Base-by-base conservation (phyloP, 2,329 filamentous ascomycete genomes). In the Pseudogymnoascus sp. region DNA sequence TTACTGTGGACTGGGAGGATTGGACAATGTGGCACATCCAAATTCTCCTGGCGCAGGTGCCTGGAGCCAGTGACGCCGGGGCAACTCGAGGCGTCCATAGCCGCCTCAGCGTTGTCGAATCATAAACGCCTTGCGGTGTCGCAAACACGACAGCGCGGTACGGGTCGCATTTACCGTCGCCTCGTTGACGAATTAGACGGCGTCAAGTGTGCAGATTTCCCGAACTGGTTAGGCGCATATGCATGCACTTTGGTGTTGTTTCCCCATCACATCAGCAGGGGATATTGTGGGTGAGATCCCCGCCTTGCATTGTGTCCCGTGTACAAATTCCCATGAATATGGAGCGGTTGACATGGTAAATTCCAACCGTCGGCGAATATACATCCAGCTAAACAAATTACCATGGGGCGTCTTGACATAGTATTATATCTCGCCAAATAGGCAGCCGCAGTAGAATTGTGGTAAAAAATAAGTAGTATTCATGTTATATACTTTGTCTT, bases 41-140 rank as follows among this genome's bases (percentile, higher is more conserved):
- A 34, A 34, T 25, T 56, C 16, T 56, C 25, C 28, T 11, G 9
- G 49, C 49, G 25, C 49, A 56, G 49, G 49, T 56, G 49, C 49
- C 49, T 56, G 49, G 28, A 56, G 28, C 49, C 49, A 56, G 49
- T 36, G 16, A 56, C 49, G 49, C 49, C 28, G 28, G 28, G 49
- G 49, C 11, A 21, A 6, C 28, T 36, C 9, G 28, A 36, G 49
- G 49, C 49, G 49, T 56, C 49, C 49, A 34, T 21, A 56, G 49
- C 49, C 49, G 49, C 49, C 49, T 56, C 49, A 56, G 49, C 49
- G 49, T 31, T 56, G 28, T 56, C 49, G 49, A 56, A 56, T 56
- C 49, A 56, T 34, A 6, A 18, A 12, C 28, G 49, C 49, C 46
- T 12, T 28, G 46, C 25, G 46, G 46, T 25, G 23, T 31, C n/a